Percentiles rank a stretch among this genome's conserved stretches.
These are phyloP conservation scores for Alloascoidea hylecoeti DNA, from an alignment of 805 yeast genomes.

Conservation along the genomic window DNA sequence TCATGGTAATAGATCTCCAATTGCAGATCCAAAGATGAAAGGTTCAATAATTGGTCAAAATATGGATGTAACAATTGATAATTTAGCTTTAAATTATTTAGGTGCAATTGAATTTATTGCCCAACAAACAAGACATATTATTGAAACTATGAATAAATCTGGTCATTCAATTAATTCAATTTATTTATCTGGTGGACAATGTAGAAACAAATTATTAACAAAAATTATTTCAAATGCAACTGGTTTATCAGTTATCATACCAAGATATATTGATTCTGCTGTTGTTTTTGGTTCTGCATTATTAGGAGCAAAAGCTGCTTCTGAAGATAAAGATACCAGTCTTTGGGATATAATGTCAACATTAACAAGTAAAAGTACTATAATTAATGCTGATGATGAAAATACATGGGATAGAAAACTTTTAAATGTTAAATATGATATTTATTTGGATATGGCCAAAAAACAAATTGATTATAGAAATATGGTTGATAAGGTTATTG, in stretches of 20 bases:
- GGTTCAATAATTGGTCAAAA: constrained; percentile 88
- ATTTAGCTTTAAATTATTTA: constrained; percentile 71
- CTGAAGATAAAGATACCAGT: constrained; percentile 25
- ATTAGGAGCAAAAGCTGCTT: constrained; percentile 89
- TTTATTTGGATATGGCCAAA: constrained; percentile 78
- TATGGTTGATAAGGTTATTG: constrained; percentile 38
- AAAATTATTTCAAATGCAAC: constrained; percentile 87
- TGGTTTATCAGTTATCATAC: constrained; percentile 82
- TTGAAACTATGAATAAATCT: constrained; percentile 64
- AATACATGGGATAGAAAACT: constrained; percentile 54
- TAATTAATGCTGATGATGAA: constrained; percentile 49
- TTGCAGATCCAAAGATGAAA: constrained; percentile 88
- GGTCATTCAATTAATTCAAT: constrained; percentile 71
- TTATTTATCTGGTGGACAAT: constrained; percentile 94
- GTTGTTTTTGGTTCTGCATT: constrained; percentile 95
- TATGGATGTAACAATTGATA: constrained; percentile 79
- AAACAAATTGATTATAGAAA: constrained; percentile 68
- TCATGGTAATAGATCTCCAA: constrained; percentile 96
- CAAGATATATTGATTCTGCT: constrained; percentile 91
- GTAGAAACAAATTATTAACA: constrained; percentile 83
- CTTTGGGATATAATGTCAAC: constrained; percentile 82
- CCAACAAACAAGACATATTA: constrained; percentile 92
- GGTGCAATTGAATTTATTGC: constrained; percentile 97
- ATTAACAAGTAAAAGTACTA: constrained; percentile 74
- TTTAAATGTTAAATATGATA: constrained; percentile 65